Conservation (phyloP, 306 rosid species). For the Fragaria nilgerrensis region DNA sequence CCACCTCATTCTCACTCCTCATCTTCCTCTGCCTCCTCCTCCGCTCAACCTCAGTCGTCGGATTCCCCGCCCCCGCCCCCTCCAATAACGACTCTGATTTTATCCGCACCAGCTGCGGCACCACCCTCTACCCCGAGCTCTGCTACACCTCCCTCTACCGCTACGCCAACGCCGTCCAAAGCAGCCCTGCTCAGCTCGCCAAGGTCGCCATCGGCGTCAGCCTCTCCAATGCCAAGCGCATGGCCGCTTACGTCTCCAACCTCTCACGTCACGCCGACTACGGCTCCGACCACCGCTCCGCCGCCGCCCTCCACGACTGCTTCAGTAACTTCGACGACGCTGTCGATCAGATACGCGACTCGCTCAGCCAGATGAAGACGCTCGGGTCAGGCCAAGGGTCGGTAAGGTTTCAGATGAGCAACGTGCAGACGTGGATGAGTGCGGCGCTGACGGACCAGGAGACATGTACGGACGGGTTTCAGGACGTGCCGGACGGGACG, state of each 20-base stretch:
- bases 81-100: slow-evolving; percentile 35
- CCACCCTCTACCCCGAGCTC: slow-evolving; percentile 79
- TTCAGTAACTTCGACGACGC: slow-evolving; percentile 78
- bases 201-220: slow-evolving; percentile 69
- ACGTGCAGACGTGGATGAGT: slow-evolving; percentile 99
- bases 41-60: slow-evolving; percentile 22
- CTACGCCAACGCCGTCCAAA: slow-evolving; percentile 75
- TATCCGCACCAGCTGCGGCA: slow-evolving; percentile 75
- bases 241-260: slow-evolving; percentile 59
- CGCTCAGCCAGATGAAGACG: slow-evolving; percentile 81
- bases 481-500: slow-evolving; percentile 55
- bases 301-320: slow-evolving; percentile 81
- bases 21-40: slow-evolving; percentile 3
- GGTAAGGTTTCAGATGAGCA: slow-evolving; percentile 83
- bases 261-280: slow-evolving; percentile 61
- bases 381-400: slow-evolving; percentile 36
- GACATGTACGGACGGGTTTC: slow-evolving; percentile 91
- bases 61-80: background rate
- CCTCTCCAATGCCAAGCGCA: slow-evolving; percentile 49
- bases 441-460: slow-evolving; percentile 95
- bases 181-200: slow-evolving; percentile 70
- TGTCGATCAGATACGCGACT: slow-evolving; percentile 79
- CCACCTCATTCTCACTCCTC: slow-evolving; percentile 20
- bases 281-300: slow-evolving; percentile 39
- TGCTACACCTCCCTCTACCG: slow-evolving; percentile 83